Evolutionary conservation across 2,329 filamentous ascomycete species (phyloP), one percentile per base, ranked within the genome.

Genomic region (Cordyceps cateniannulata): DNA sequence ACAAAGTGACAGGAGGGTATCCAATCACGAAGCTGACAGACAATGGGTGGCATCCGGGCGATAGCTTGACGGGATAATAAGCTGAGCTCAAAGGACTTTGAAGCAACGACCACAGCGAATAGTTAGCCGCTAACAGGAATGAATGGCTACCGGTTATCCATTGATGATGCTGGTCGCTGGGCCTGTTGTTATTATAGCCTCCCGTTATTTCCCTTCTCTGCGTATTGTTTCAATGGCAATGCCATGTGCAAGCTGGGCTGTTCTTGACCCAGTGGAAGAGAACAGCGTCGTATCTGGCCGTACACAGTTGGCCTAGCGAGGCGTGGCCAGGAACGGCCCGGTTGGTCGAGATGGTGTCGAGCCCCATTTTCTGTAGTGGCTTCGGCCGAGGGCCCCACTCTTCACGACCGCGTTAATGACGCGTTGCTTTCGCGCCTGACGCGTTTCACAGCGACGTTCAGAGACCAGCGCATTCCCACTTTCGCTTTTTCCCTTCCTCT

Each of bases 401-500:
- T 52, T 12, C 14, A 27, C 32, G 32, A 24, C 18, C 59, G 59
- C 59, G 59, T 61, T 44, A 61, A 54, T 59, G 42, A 61, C 59
- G 59, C 51, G 59, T 61, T 54, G 27, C 16, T 49, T 61, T 61
- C 59, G 51, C 59, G 59, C 48, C 42, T 25, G 59, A 32, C 59
- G 59, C 51, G 59, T 55, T 45, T 61, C 50, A 32, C 32, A 16
- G 22, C 29, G n/a, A 49, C 29, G n/a, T 49, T 42, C 60, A 63
- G 62, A 58, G 45, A 49, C 32, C 32, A 20, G 44, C 25, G 6
- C 22, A 58, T 29, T 29, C 45, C 45, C 45, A 40, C 55, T 38
- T 58, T 29, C 32, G 32, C 38, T 38, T 25, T 35, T 50, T 29
- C 32, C 10, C 35, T 48, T 38, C 24, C 38, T 42, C 16, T 40